These are phyloP conservation scores for Saturnispora kantuleensis DNA, from an alignment of 805 yeast species.

Conservation along the genomic window DNA sequence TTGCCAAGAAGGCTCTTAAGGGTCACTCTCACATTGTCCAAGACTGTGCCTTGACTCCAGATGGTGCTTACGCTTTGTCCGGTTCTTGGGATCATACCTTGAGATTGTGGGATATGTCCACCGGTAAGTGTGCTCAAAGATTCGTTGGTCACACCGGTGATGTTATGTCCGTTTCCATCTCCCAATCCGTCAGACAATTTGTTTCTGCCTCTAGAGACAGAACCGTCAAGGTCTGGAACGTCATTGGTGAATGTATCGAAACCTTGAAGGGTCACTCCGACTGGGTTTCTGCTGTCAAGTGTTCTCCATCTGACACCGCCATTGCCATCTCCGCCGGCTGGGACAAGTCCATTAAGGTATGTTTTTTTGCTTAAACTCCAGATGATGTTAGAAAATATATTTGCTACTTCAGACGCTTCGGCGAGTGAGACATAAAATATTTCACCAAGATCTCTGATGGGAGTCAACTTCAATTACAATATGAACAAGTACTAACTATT, in stretches of 20 bases:
- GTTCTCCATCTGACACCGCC: constrained; percentile 73
- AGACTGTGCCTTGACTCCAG: constrained; percentile 96
- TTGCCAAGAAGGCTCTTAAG: constrained; percentile 90
- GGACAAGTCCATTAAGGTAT: constrained; percentile 98
- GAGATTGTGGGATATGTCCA: constrained; percentile 94
- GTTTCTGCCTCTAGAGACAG: constrained; percentile 99
- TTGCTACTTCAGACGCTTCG: constrained; percentile 98
- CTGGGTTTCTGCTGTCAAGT: constrained; percentile 98
- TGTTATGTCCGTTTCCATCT: constrained; percentile 93
- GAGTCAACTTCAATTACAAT: constrained; percentile 11
- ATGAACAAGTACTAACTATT: constrained; percentile 11
- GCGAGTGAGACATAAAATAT: constrained; percentile 87
- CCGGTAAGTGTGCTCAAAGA: constrained; percentile 90
- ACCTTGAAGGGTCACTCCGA: constrained; percentile 93
- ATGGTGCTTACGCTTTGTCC: constrained; percentile 95
- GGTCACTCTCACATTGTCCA: constrained; percentile 99
- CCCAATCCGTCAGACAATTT: constrained; percentile 93
- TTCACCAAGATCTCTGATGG: constrained; percentile 99
- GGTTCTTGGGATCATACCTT: constrained; percentile 99
- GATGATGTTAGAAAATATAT: constrained; percentile 71
- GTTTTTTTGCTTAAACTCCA: constrained; percentile 23
- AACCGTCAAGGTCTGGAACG: constrained; percentile 99
- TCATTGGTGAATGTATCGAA: constrained; percentile 93
- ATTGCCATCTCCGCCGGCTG: constrained; percentile 95
- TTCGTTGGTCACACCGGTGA: constrained; percentile 98